Base-by-base conservation (phyloP, 2,329 filamentous ascomycete genomes). In the Periconia macrospinosa region DNA sequence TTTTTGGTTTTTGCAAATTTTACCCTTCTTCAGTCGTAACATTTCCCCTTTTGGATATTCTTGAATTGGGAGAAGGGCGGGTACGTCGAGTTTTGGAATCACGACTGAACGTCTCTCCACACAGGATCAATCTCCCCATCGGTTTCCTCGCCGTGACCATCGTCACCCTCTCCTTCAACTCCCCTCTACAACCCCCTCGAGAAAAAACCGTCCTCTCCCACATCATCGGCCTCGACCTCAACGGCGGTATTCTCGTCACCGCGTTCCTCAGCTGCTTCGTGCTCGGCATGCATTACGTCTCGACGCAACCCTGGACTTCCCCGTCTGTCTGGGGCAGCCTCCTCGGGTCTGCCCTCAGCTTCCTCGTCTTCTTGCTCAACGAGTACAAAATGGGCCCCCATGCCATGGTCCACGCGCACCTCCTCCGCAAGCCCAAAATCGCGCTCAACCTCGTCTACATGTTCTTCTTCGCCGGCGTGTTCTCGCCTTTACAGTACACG, bases 91-190 rank as follows among this genome's bases (percentile, higher is more conserved):
- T 47, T 1, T 41, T 30, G 18, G n/a, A 47, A 2, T 9, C 19
- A 10, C 15, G 53, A 8, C 19, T 44, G n/a, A 61, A 60, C n/a
- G 55, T 62, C 41, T 64, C n/a, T 45, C 23, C 15, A 46, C 5
- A 37, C 33, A 37, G 33, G 58, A 76, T 79, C 65, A 80, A 79
- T 54, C 68, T 81, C 1, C 77, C 77, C 0, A 72, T 80, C 44
- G 77, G 78, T 30, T 13, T n/a, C 15, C 33, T 37, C 11, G 33
- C 33, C 11, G 33, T 37, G 11, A n/a, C 33, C 15, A 37, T 37
- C 11, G 33, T 37, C 11, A 10, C 33, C 33, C 33, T 37, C 33
- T 37, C 33, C 33, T 37, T 37, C 33, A 3, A 10, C 33, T 37
- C 33, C 11, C 33, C 33, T 13, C 33, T 37, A 3, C 11, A 13